These are phyloP conservation scores for Arthrocladium fulminans DNA, from an alignment of 2,329 filamentous ascomycete genomes.

Conservation along the genomic window DNA sequence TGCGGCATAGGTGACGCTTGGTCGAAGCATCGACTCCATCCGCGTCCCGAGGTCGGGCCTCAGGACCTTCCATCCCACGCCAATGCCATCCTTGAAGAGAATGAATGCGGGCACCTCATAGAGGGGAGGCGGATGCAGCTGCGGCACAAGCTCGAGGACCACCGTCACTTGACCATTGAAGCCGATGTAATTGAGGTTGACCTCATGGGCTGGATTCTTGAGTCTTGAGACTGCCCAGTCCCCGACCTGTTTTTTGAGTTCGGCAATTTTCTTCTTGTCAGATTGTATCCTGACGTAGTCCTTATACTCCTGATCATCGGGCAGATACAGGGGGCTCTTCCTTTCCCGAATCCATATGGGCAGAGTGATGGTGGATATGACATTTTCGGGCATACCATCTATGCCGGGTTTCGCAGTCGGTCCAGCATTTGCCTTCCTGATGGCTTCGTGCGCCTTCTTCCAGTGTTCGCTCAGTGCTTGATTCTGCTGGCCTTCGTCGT, in stretches of 20 bases:
- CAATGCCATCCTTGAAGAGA: conserved; percentile 7
- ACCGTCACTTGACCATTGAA: conserved; percentile 4
- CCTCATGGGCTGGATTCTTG: neutral
- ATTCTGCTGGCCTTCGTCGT: neutral
- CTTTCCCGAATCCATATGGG: conserved; percentile 19
- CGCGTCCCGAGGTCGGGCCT: conserved; percentile 14
- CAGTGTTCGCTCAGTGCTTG: conserved; percentile 2
- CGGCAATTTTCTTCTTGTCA: conserved; percentile 16
- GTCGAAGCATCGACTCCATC: conserved; percentile 19
- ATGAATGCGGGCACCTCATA: conserved; percentile 19
- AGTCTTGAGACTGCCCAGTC: neutral
- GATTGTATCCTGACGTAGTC: conserved; percentile 15
- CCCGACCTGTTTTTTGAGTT: conserved; percentile 12
- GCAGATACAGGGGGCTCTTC: conserved; percentile 7
- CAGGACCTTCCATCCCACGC: conserved; percentile 16
- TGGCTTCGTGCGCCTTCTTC: conserved; percentile 7
- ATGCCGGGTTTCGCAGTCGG: neutral
- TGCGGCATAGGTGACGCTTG: conserved; percentile 14
- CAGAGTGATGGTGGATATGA: conserved; percentile 12
- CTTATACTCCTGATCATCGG: conserved; percentile 19
- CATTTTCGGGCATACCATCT: neutral
- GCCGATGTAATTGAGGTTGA: conserved; percentile 2
- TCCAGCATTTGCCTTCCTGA: neutral
- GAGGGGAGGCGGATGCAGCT: conserved; percentile 12
- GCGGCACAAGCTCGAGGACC: conserved; percentile 14